Percentiles rank a stretch among this genome's conserved stretches.
phyloP scores from a whole-genome alignment of 192 early-diverging fungal species.

The Chytriomyces confervae region DNA sequence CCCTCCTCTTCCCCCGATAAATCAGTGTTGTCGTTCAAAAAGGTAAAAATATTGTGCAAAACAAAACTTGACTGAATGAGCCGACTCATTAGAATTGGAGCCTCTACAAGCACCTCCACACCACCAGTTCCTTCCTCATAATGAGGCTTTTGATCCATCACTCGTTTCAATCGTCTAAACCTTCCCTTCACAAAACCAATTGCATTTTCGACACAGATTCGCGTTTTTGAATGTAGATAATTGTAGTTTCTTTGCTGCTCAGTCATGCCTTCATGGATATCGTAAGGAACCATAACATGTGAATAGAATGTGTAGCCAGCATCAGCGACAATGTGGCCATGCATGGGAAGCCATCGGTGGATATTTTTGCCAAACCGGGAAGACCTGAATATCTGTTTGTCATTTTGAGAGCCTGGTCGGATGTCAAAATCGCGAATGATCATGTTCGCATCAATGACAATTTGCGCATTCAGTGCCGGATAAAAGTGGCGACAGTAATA shows the following conservation, averaged over 20 bases:
- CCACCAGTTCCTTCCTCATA: background rate
- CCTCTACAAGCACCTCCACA: too few relatives aligned
- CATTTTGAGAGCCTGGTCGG: constrained; percentile 6
- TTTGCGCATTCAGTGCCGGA: constrained; percentile 6
- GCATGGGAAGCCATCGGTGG: background rate
- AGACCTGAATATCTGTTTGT: background rate
- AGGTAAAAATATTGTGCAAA: constrained; percentile 9
- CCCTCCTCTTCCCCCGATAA: background rate
- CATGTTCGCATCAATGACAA: constrained; percentile 5
- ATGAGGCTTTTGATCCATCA: constrained; percentile 3
- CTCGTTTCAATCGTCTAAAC: background rate
- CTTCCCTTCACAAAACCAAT: constrained; percentile 23
- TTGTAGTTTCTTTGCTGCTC: background rate
- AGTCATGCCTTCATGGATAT: background rate
- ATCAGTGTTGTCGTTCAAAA: background rate
- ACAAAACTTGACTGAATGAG: background rate
- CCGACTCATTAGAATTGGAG: too few relatives aligned
- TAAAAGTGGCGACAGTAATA: constrained; percentile 1
- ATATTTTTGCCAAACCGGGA: constrained; percentile 10
- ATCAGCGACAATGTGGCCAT: constrained; percentile 11
- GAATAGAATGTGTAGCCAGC: constrained; percentile 14
- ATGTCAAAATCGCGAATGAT: constrained; percentile 7
- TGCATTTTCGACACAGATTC: background rate
- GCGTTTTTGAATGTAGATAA: background rate
- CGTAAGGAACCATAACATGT: constrained; percentile 19